These are phyloP conservation scores for Candida gorgasii DNA, from an alignment of 805 yeast genomes.

Conservation along the genomic window DNA sequence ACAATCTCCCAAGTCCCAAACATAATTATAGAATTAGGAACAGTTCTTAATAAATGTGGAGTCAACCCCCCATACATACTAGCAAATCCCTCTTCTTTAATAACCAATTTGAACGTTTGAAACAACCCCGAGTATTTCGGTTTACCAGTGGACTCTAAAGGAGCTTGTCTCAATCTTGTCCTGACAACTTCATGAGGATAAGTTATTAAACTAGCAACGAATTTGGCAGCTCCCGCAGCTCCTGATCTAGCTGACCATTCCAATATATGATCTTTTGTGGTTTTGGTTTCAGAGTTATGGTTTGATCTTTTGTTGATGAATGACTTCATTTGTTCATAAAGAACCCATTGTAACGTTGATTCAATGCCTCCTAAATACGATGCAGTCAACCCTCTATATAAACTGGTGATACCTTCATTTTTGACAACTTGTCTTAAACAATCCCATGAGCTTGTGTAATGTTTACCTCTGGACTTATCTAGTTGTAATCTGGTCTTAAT, in stretches of 20 bases:
- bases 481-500: conserved; percentile 92
- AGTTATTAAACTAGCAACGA: conserved; percentile 86
- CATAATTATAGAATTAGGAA: conserved; percentile 97
- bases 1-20: conserved; percentile 97
- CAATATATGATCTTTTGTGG: conserved; percentile 60
- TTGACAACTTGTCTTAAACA: conserved; percentile 69
- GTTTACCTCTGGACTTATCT: conserved; percentile 67
- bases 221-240: conserved; percentile 95
- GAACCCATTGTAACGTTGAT: conserved; percentile 92
- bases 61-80: conserved; percentile 98
- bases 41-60: conserved; percentile 94
- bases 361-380: conserved; percentile 93
- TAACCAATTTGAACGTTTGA: conserved; percentile 81
- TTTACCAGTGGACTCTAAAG: conserved; percentile 66
- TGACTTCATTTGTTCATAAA: conserved; percentile 90
- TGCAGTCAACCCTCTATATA: conserved; percentile 91
- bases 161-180: conserved; percentile 94
- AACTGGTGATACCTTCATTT: conserved; percentile 76
- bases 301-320: conserved; percentile 56
- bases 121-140: conserved; percentile 87
- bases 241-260: conserved; percentile 98
- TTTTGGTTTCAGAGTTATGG: conserved; percentile 32
- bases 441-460: conserved; percentile 83
- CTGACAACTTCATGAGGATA: conserved; percentile 98
- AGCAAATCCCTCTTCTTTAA: conserved; percentile 88